Percentiles rank a stretch among this genome's conserved stretches.
Conservation (phyloP, 257 asterid genomes). For the Plectranthus barbatus region DNA sequence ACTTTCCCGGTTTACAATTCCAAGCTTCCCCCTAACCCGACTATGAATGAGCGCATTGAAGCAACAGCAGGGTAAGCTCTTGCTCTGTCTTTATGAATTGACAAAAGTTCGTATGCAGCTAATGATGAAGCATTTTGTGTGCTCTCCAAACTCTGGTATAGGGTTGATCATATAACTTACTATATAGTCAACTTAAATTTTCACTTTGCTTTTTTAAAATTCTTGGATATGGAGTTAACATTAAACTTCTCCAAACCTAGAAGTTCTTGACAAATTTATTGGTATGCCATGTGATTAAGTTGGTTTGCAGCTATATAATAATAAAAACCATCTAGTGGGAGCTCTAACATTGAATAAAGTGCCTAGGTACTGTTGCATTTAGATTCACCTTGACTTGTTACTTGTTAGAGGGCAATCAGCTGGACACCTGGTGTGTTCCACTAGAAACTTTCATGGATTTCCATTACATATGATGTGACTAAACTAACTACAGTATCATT, state of each 20-base stretch:
- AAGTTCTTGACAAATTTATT: background rate
- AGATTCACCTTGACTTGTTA: no score
- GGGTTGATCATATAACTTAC: background rate
- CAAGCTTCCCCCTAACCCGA: slow-evolving; percentile 54
- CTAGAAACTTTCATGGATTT: background rate
- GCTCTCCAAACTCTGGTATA: background rate
- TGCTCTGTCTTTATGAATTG: background rate
- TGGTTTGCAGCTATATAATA: background rate
- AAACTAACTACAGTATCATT: background rate
- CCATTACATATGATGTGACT: background rate
- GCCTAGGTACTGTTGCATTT: background rate
- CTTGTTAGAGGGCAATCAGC: background rate
- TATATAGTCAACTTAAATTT: background rate
- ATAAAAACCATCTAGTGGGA: background rate
- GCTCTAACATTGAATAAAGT: background rate
- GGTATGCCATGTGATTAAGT: background rate
- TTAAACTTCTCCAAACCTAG: background rate
- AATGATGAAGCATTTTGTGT: background rate
- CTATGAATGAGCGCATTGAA: slow-evolving; percentile 57
- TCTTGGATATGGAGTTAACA: background rate
- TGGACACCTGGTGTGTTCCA: background rate
- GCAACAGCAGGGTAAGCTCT: slow-evolving; percentile 76
- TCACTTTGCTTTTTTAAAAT: background rate
- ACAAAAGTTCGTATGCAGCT: background rate
- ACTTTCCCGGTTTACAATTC: slow-evolving; percentile 83